These are phyloP conservation scores for Trichoderma orchidacearum DNA, from an alignment of 495 filamentous ascomycete species.

Conservation along the genomic window DNA sequence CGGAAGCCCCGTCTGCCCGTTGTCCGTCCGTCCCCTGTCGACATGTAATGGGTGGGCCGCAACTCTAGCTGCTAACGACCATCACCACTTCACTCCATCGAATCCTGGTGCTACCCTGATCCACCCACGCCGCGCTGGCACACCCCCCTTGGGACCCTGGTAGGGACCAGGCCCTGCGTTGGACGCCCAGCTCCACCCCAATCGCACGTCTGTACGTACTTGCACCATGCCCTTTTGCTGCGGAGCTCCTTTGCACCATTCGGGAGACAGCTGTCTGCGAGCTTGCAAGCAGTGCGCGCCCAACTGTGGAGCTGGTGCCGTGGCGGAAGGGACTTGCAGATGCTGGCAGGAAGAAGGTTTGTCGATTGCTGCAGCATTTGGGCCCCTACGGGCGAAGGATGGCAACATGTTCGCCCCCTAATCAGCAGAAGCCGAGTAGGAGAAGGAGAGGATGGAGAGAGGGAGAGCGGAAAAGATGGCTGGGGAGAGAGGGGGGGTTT, in stretches of 20 bases:
- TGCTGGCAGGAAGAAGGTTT: neutral
- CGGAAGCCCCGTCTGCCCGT: conserved; percentile 1
- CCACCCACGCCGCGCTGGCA: conserved; percentile 1
- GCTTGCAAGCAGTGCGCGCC: neutral
- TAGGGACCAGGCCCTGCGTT: neutral
- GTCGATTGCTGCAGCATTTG: neutral
- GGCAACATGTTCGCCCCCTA: neutral
- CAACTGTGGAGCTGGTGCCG: neutral
- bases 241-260: neutral
- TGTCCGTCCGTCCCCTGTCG: conserved; percentile 1
- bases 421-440: neutral
- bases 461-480: neutral
- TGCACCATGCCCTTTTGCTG: neutral
- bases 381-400: neutral
- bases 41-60: neutral
- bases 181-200: conserved; percentile 1
- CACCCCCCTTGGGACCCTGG: neutral
- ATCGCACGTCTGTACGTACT: neutral
- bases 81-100: neutral
- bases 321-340: neutral
- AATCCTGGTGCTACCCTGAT: neutral
- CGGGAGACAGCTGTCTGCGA: neutral
- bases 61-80: neutral
- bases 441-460: neutral
- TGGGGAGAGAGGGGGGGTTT: neutral